Conservation (phyloP, 768 basidiomycete genomes). For the Russula sp. region DNA sequence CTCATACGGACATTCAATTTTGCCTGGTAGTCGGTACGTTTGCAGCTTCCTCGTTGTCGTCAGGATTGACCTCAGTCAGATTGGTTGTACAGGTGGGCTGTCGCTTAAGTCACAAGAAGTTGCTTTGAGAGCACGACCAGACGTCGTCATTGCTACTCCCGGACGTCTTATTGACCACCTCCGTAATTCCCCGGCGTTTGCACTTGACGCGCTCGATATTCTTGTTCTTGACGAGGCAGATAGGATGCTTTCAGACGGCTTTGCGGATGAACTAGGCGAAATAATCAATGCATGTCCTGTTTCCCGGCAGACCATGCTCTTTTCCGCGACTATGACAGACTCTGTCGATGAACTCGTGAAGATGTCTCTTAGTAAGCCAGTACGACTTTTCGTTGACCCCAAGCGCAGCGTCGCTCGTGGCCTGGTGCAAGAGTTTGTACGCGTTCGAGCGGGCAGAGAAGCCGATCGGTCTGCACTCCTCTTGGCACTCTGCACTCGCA, state of each 20-base stretch:
- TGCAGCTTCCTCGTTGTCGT: slow-evolving; percentile 2
- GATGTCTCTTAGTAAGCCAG: slow-evolving; percentile 89
- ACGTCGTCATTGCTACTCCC: slow-evolving; percentile 93
- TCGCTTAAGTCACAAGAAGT: slow-evolving; percentile 91
- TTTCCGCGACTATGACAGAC: slow-evolving; percentile 99
- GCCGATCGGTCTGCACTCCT: slow-evolving; percentile 71
- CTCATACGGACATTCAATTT: slow-evolving; percentile 84
- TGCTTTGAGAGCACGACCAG: slow-evolving; percentile 78
- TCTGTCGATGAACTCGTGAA: slow-evolving; percentile 89
- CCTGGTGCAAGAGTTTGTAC: slow-evolving; percentile 90
- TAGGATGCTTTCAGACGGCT: slow-evolving; percentile 93
- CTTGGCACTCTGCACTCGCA: slow-evolving; percentile 78
- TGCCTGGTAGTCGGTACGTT: slow-evolving; percentile 82
- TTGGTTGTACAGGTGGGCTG: slow-evolving; percentile 61
- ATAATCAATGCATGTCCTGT: slow-evolving; percentile 86
- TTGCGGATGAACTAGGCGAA: slow-evolving; percentile 89
- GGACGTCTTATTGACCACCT: slow-evolving; percentile 93
- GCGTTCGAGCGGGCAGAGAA: slow-evolving; percentile 78
- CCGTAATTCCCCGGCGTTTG: slow-evolving; percentile 90
- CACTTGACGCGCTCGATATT: slow-evolving; percentile 86
- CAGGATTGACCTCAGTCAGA: slow-evolving; percentile 14
- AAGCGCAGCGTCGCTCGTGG: slow-evolving; percentile 82
- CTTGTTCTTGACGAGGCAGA: slow-evolving; percentile 97
- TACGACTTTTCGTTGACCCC: slow-evolving; percentile 92
- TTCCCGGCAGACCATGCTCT: slow-evolving; percentile 95